Base-by-base conservation (phyloP, 1,284 basidiomycete genomes). In the Pseudozyma sp. region DNA sequence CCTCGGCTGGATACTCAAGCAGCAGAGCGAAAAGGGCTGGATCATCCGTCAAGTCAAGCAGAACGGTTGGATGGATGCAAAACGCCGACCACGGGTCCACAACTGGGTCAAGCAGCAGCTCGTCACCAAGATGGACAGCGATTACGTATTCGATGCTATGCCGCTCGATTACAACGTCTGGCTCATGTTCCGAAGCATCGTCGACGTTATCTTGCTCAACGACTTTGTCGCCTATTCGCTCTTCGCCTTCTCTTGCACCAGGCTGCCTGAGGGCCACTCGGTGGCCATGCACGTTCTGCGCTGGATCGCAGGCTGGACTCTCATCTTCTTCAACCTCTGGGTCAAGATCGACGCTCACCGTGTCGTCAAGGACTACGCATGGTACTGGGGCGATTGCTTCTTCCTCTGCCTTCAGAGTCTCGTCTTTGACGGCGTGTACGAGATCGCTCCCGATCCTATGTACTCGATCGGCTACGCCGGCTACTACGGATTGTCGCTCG, bases 381-480 rank as follows among this genome's bases (percentile, higher is more conserved):
- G 83, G 84, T 99, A 99, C 86, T 98, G 96, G 96, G 96, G 96
- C 17, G 96, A 99, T 82, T 92, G 92, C 52, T 99, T 99, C 87
- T 99, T 97, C 88, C 80, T 87, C 64, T 87, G 87, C 60, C 86
- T 88, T 68, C 87, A 89, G 78, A 92, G 91, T 52, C 88, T 99
- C 24, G 92, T 98, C 5, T 99, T 99, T 83, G 95, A 99, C 84
- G 97, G 97, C 8, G 96, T 99, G 8, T 98, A 98, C 81, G 95
- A 98, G 83, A 88, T 94, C 51, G 92, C 92, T 5, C 92, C 77
- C 0, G 93, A 94, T 81, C 93, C 93, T 0, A 94, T 94, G 93
- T 95, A 95, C 84, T 94, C 92, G 54, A 94, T 97, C 68, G 96
- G 79, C 5, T 82, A 83, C 56, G 78, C 84, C 7, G 84, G 85